Evolutionary conservation across 139 green algal species (phyloP), one percentile per base, ranked within the genome.

Genomic region (Tetratostichococcus sp.): DNA sequence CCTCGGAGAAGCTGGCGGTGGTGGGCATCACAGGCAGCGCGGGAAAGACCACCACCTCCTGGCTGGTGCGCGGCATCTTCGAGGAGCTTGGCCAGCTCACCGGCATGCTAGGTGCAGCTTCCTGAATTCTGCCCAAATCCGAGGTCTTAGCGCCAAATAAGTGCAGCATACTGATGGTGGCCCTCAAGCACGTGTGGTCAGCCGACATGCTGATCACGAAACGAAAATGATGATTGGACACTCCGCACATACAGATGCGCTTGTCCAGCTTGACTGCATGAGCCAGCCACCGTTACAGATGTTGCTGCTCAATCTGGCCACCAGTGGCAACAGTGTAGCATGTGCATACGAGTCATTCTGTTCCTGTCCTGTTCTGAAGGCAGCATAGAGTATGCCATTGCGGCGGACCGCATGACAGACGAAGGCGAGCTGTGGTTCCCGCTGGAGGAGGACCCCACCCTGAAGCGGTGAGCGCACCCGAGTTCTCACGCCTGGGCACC

Each of bases 1-100:
- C 77, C 4, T 81, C 77, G 19, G 30, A 73, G 32, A 70, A 74
- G 21, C 76, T 81, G 77, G 43, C 43, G 0, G 43, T 72, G 33
- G 77, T 81, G 23, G 77, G 77, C 25, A 66, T 81, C 33, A 75
- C 72, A 75, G 67, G 96, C 32, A 91, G 79, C 26, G 81, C 85
- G 57, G 96, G 96, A 71, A 99, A 99, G 88, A 98, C 93, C n/a
- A 98, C 94, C 1, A 88, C 86, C 0, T 82, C 85, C 30, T 98
- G 95, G 91, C 83, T 99, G 28, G 81, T 96, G 21, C 88, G 92
- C 14, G 87, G 90, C 35, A 87, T 98, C 11, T 84, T 98, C 58
- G 94, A 98, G 77, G 85, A 94, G 73, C 74, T 82, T 21, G 71
- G 77, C 23, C 65, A 84, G 69, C 58, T 79, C 14, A 59, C 71